Conservation (phyloP, 1,139 yeast species). For the Pichia sp. region DNA sequence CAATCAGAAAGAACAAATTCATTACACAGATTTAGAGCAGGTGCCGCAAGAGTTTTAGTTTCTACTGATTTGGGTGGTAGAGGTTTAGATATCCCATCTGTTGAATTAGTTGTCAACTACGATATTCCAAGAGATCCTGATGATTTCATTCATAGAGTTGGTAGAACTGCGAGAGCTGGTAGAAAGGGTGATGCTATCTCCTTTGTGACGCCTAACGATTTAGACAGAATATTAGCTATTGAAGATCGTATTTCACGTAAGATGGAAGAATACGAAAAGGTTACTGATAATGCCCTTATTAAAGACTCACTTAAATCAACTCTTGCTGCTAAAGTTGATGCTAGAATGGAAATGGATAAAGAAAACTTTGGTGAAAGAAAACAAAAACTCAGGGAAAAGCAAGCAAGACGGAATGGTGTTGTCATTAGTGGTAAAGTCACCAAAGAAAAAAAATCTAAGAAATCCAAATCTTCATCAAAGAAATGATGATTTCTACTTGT, state of each 20-base stretch:
- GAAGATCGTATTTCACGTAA: constrained; percentile 81
- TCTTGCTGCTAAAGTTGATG: constrained; percentile 84
- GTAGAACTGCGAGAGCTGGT: constrained; percentile 99
- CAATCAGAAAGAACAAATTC: constrained; percentile 90
- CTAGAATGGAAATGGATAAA: constrained; percentile 89
- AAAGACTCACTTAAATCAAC: constrained; percentile 65
- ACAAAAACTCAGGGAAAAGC: constrained; percentile 45
- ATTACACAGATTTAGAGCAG: constrained; percentile 88
- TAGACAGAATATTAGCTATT: constrained; percentile 75
- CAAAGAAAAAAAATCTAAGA: constrained; percentile 8
- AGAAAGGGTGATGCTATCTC: constrained; percentile 69
- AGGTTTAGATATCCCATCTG: constrained; percentile 95
- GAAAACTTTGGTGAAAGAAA: constrained; percentile 82
- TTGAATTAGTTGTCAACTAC: constrained; percentile 83
- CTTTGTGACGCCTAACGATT: constrained; percentile 82
- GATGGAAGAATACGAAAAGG: constrained; percentile 67
- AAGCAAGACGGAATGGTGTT: constrained; percentile 7
- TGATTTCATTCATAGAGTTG: constrained; percentile 96
- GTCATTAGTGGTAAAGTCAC: constrained; percentile 1
- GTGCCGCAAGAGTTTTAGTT: constrained; percentile 86
- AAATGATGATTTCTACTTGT: neutral
- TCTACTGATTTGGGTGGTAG: constrained; percentile 98
- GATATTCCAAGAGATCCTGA: constrained; percentile 97
- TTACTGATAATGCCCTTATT: constrained; percentile 75
- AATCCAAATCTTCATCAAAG: constrained; percentile 1